Evolutionary conservation across 257 asterid species (phyloP).

Genomic region (Nicotiana sylvestris): DNA sequence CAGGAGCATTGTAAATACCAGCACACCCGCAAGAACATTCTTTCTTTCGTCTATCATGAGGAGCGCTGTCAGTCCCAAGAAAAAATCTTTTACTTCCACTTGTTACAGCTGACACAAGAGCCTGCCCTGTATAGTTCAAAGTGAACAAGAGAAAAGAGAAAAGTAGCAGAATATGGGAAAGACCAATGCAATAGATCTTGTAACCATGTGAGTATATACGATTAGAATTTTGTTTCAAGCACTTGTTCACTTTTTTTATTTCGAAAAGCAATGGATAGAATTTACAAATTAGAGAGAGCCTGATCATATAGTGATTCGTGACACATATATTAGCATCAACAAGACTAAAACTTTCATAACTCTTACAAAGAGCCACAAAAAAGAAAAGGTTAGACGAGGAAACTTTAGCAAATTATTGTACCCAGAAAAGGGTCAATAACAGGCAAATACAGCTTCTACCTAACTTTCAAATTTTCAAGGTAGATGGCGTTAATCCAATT

Average conservation of each 20-base stretch:
- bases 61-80: slow-evolving; percentile 96
- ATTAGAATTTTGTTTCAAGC: background rate
- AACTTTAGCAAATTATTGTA: background rate
- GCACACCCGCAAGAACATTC: slow-evolving; percentile 91
- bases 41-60: slow-evolving; percentile 70
- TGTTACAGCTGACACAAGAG: slow-evolving; percentile 82
- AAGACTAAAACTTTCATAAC: background rate
- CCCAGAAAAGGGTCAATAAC: background rate
- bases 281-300: background rate
- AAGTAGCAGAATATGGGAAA: background rate
- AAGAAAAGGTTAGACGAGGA: background rate
- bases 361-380: background rate
- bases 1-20: slow-evolving; percentile 87
- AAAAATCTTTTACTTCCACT: slow-evolving; percentile 80
- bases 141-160: background rate
- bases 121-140: slow-evolving; percentile 50
- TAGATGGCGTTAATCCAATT: background rate
- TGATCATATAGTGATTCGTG: background rate
- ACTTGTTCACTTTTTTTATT: background rate
- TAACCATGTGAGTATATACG: background rate
- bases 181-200: background rate
- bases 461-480: background rate
- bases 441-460: background rate
- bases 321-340: background rate
- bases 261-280: background rate